Conservation (phyloP, 2,329 filamentous ascomycete species). For the Hirsutella minnesotensis region DNA sequence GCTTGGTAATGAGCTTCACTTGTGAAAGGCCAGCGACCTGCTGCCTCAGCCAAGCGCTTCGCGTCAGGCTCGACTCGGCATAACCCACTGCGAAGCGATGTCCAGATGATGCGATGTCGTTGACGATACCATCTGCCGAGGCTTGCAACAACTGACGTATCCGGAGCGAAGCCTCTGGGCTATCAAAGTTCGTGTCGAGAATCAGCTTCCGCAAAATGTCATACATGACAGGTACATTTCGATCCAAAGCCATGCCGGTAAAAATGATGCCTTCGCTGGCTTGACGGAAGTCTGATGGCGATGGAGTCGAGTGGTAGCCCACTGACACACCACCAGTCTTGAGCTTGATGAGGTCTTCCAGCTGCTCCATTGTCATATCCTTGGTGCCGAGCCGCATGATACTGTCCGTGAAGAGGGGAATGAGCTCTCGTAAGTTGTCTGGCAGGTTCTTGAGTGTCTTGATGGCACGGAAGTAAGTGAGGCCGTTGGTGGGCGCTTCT, state of each 20-base stretch:
- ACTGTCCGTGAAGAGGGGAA: slow-evolving; percentile 83
- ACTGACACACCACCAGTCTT: slow-evolving; percentile 88
- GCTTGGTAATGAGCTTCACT: slow-evolving; percentile 67
- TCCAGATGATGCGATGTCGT: slow-evolving; percentile 81
- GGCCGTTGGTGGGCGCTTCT: slow-evolving; percentile 84
- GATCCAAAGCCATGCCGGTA: slow-evolving; percentile 77
- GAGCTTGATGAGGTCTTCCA: slow-evolving; percentile 91
- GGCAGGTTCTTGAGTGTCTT: slow-evolving; percentile 70
- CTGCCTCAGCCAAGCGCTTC: slow-evolving; percentile 61
- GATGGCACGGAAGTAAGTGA: slow-evolving; percentile 91
- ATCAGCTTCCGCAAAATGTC: slow-evolving; percentile 71
- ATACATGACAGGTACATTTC: slow-evolving; percentile 85
- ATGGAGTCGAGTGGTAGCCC: slow-evolving; percentile 71
- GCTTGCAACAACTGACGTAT: slow-evolving; percentile 80
- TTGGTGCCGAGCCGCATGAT: slow-evolving; percentile 90
- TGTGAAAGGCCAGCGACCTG: slow-evolving; percentile 87
- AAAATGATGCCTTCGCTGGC: slow-evolving; percentile 76
- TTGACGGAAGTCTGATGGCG: slow-evolving; percentile 56
- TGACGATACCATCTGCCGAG: slow-evolving; percentile 79
- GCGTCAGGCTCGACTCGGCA: slow-evolving; percentile 68
- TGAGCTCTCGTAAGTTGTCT: slow-evolving; percentile 69
- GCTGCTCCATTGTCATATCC: slow-evolving; percentile 79
- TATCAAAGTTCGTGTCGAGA: slow-evolving; percentile 81
- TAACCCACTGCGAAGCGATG: slow-evolving; percentile 78
- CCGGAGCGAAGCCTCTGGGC: slow-evolving; percentile 66